These are phyloP conservation scores for Malbranchea zuffiana DNA, from an alignment of 2,329 filamentous ascomycete species.

Conservation along the genomic window DNA sequence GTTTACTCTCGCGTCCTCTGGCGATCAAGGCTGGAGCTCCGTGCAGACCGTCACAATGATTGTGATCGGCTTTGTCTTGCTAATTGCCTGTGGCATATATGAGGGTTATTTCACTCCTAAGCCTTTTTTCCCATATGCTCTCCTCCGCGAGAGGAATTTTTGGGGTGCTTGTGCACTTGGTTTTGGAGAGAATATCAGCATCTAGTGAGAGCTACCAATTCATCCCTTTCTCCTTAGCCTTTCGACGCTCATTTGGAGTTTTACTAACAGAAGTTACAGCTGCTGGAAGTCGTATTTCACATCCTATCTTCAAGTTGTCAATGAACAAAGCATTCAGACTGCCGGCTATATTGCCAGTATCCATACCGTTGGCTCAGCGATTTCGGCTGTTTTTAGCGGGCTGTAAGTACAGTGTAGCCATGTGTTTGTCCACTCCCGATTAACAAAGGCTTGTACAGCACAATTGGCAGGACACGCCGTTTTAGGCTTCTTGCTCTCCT, in stretches of 20 bases:
- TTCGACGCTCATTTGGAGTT: no score
- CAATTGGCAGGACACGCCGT: no score
- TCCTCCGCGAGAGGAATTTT: constrained; percentile 40
- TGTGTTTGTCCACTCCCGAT: no score
- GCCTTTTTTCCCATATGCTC: constrained; percentile 43
- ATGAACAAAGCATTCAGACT: constrained; percentile 20
- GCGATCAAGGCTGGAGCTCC: constrained; percentile 16
- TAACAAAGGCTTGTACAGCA: no score
- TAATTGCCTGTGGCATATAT: constrained; percentile 44
- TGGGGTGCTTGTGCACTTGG: constrained; percentile 38
- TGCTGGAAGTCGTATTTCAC: constrained; percentile 22
- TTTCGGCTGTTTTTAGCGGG: constrained; percentile 36
- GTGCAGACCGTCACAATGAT: constrained; percentile 34
- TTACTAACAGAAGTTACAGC: constrained; percentile 4
- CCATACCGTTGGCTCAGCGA: constrained; percentile 37
- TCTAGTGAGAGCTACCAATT: no score
- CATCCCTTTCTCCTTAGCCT: no score
- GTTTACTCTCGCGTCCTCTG: constrained; percentile 20
- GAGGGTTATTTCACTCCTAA: constrained; percentile 44
- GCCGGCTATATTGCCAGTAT: constrained; percentile 36
- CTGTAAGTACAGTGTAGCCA: no score
- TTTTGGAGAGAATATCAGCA: no score
- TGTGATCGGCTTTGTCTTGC: constrained; percentile 43
- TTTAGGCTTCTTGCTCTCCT: constrained; percentile 42
- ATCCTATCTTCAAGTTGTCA: constrained; percentile 29